Evolutionary conservation across 495 filamentous ascomycete species (phyloP), one percentile per base, ranked within the genome.

Genomic region (Elasticomyces elasticus): DNA sequence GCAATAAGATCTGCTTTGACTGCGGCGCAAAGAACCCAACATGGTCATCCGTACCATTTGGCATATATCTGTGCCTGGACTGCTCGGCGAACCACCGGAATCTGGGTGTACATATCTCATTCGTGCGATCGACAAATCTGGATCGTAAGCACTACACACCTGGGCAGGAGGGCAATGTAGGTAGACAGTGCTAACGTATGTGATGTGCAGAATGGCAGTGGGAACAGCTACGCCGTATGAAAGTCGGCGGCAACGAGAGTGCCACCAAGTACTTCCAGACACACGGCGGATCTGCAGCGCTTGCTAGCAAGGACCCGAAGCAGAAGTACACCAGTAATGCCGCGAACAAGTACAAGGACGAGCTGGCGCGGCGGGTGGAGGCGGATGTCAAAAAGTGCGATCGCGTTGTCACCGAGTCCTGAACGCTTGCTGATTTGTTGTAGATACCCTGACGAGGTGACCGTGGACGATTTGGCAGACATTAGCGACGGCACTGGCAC

Each of bases 1-100:
- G 89, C 55, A 98, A 98, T 75, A 95, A 89, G 91, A 76, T 94
- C 73, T 98, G 92, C 76, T 97, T 97, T 67, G 92, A 98, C 73
- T 98, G 92, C 71, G 83, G 85, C 62, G 82, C 85, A 48, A 97
- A 97, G 69, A 96, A 95, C 60, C 94, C 94, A 42, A 97, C 92
- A 31, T 98, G 92, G 92, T 89, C 90, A 3, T 97, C 91, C 17
- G 91, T 97, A 17, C 89, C 91, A 33, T 87, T 97, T 56, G 92
- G 87, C 64, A 97, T 98, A 69, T 98, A 96, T 72, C 81, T 98
- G 38, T 98, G 92, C 65, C 84, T 98, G 55, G 94, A 97, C 71
- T 98, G 92, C 73, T 95, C 89, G 55, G 66, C 66, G 40, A 69
- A 67, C 57, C 74, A 61, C 62, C 72, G 41, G 61, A 78, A 57